Evolutionary conservation across 805 yeast species (phyloP), one percentile per base, ranked within the genome.

Genomic region (Cyberlindnera petersonii): DNA sequence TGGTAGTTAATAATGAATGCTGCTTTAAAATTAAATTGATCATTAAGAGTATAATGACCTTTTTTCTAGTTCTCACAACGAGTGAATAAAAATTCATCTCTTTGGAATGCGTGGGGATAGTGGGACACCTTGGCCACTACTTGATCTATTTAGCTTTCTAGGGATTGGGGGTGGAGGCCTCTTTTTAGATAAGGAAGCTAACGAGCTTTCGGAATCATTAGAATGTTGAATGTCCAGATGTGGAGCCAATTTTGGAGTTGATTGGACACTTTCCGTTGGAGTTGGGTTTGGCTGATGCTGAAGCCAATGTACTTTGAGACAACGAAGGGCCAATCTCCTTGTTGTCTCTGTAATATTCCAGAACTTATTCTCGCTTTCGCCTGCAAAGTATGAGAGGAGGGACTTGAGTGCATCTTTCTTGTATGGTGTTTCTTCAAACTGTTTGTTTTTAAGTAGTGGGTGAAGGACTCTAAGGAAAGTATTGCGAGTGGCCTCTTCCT

Each of bases 401-500:
- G 71, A 69, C 6, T 60, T 47, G 6, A 89, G 52, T 36, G 76
- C 82, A 1, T 64, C 68, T 15, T 63, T 66, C 50, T 85, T 82
- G 59, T 87, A 86, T 8, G 67, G 66, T 3, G 77, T 72, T 1
- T 61, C 59, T 11, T 69, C 56, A 38, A 87, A 63, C 50, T 82
- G 85, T 1, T 91, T 73, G 49, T 77, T 78, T 42, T 73, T 66
- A 23, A 89, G 59, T 52, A 89, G 61, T 1, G 94, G 95, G 46
- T 77, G 70, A 22, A 91, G 50, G 3, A 88, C 87, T 40, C 93
- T 69, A 29, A 89, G 61, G 52, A 82, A 87, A 9, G 87, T 77
- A 53, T 81, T 80, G 39, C 85, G 75, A 28, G 79, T 61, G 9
- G 72, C 62, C 41, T 72, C 82, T 26, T 76, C 75, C 16, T 74